phyloP scores from a whole-genome alignment of 768 basidiomycete species.

The Gyrodon lividus region DNA sequence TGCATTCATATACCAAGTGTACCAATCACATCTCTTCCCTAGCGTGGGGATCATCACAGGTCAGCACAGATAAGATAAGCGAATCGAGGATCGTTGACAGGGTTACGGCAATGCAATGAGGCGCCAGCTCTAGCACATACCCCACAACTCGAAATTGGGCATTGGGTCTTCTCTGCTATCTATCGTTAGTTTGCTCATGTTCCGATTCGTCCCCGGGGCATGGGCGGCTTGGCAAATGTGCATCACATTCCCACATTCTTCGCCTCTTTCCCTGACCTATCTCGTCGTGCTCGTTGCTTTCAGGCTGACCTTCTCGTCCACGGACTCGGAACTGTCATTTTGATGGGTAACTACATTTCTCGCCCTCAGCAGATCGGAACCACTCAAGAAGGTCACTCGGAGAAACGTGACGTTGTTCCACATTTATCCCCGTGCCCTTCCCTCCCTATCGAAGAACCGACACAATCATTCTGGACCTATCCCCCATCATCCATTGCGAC shows the following conservation, averaged over 20 bases:
- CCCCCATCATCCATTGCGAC: constrained; percentile 49
- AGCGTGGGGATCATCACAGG: constrained; percentile 14
- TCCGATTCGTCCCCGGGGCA: constrained; percentile 18
- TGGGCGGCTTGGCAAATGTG: constrained; percentile 3
- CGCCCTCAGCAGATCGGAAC: constrained; percentile 3
- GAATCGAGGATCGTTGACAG: background rate
- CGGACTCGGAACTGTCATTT: no score
- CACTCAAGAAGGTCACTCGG: background rate
- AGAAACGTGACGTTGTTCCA: constrained; percentile 1
- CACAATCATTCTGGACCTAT: constrained; percentile 61
- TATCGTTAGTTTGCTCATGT: background rate
- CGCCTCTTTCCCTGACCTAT: constrained; percentile 1
- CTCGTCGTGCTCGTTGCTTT: background rate
- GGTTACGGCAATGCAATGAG: constrained; percentile 12
- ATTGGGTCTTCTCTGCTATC: no score
- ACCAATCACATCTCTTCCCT: background rate
- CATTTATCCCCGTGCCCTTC: constrained; percentile 26
- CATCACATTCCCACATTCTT: background rate
- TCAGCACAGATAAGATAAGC: constrained; percentile 1
- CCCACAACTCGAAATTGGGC: background rate
- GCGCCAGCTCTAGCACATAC: no score
- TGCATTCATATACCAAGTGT: background rate
- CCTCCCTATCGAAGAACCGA: constrained; percentile 54
- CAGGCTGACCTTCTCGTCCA: constrained; percentile 1
- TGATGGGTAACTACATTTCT: constrained; percentile 30